Evolutionary conservation across 2,329 filamentous ascomycete genomes (phyloP), one percentile per base, ranked within the genome.

Genomic region (Cladosporium oxysporum): DNA sequence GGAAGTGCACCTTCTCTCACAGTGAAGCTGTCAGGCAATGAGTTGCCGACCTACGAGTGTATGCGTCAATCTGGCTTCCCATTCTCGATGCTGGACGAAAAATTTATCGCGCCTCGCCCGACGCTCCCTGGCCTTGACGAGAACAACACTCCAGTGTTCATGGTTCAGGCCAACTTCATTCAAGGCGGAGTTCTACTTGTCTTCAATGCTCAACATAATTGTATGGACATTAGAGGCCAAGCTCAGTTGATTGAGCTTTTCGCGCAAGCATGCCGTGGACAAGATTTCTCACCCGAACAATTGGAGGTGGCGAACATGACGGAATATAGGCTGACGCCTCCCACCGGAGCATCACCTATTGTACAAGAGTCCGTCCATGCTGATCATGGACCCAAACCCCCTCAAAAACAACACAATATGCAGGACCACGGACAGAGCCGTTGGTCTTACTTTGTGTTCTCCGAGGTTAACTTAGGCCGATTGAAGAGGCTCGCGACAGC

Each of bases 191-290:
- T 68, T 21, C 33, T 69, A 5, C 61, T 69, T 16, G 66, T 65
- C 0, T 63, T 69, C 33, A 63, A 50, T 12, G 66, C 28, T 18
- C 66, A 68, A 21, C 68, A 69, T 49, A 62, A 63, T 12, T 52
- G 61, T 8, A 67, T 69, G 66, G 68, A 68, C n/a, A 58, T 69
- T 33, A 65, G 64, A n/a, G 68, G 68, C 3, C 64, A 66, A n/a
- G 57, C 64, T 5, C 35, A 66, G 26, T 49, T 68, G 5, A 69
- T 66, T 14, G 18, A 53, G 10, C 33, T 68, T 7, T 61, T 69
- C 5, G 47, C 68, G 3, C 66, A 68, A 63, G 64, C 68, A 1
- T 67, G 68, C 44, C 66, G 64, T 23, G 57, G 60, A 10, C 64
- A 66, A 11, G 1, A 44, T 11, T 62, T 69, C 16, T 53, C 61